These are phyloP conservation scores for Juglanconis sp. DNA, from an alignment of 2,329 filamentous ascomycete genomes.

Conservation along the genomic window DNA sequence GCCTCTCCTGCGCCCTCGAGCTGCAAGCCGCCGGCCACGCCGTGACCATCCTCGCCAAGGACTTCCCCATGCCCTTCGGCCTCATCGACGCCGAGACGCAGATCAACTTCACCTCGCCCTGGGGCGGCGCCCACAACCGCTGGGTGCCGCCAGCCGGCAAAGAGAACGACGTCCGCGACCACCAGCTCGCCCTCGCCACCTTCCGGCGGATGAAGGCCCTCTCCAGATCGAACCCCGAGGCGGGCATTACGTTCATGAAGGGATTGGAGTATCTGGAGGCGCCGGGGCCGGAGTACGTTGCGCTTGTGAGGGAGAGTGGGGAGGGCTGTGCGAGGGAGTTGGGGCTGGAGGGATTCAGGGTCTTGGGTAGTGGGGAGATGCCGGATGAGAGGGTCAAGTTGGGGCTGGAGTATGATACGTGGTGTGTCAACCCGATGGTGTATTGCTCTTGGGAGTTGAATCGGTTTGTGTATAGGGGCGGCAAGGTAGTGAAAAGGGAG, in stretches of 20 bases:
- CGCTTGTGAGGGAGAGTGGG: constrained; percentile 30
- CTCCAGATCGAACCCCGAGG: constrained; percentile 29
- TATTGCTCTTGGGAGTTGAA: constrained; percentile 48
- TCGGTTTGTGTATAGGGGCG: constrained; percentile 37
- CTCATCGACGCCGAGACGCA: constrained; percentile 36
- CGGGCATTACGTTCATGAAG: constrained; percentile 46
- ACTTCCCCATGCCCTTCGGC: constrained; percentile 47
- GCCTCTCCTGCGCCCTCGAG: constrained; percentile 45
- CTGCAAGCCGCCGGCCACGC: constrained; percentile 38
- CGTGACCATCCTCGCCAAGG: constrained; percentile 43
- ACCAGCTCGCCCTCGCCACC: constrained; percentile 39
- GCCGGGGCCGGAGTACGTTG: constrained; percentile 37
- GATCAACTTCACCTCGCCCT: constrained; percentile 55
- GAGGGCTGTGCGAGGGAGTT: constrained; percentile 25
- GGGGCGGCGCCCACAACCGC: constrained; percentile 55
- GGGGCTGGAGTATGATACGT: constrained; percentile 51
- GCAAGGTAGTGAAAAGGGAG: constrained; percentile 31
- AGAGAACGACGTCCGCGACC: constrained; percentile 34
- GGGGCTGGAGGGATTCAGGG: constrained; percentile 35
- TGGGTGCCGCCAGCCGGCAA: constrained; percentile 40
- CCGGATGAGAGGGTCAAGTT: constrained; percentile 39
- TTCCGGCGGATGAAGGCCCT: constrained; percentile 39
- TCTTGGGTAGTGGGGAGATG: constrained; percentile 34
- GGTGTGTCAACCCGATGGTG: constrained; percentile 53
- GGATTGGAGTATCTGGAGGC: constrained; percentile 52